These are phyloP conservation scores for Spencermartinsiella ligniputridi DNA, from an alignment of 1,139 yeast species.

Conservation along the genomic window DNA sequence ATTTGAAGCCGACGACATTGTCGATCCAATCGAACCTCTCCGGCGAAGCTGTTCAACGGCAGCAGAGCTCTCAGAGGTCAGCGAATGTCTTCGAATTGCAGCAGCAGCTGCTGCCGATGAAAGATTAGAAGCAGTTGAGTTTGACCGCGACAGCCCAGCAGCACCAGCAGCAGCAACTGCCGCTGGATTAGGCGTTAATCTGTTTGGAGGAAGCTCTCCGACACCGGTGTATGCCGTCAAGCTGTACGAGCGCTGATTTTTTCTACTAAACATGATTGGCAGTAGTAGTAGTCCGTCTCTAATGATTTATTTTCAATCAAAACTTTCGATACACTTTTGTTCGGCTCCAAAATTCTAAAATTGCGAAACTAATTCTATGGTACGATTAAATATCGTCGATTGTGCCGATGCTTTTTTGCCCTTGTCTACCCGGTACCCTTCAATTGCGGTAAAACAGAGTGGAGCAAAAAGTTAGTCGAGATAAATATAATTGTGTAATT, in stretches of 20 bases:
- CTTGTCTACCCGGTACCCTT: too few relatives aligned
- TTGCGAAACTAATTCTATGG: too few relatives aligned
- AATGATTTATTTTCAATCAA: too few relatives aligned
- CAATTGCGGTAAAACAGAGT: too few relatives aligned
- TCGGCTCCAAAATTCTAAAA: too few relatives aligned
- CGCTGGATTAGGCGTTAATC: constrained; percentile 24
- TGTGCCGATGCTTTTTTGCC: too few relatives aligned
- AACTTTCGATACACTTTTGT: too few relatives aligned
- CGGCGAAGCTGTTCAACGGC: constrained; percentile 19
- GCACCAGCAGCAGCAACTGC: constrained; percentile 46
- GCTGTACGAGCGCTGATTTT: constrained; percentile 27
- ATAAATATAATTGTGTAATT: too few relatives aligned
- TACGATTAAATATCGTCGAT: too few relatives aligned
- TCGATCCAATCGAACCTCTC: constrained; percentile 6
- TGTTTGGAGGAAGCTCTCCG: constrained; percentile 24
- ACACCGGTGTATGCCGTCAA: constrained; percentile 32
- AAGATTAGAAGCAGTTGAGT: constrained; percentile 16
- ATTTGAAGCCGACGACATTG: constrained; percentile 7
- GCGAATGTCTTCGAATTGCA: constrained; percentile 34
- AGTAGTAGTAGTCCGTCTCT: too few relatives aligned
- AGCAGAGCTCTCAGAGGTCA: constrained; percentile 26
- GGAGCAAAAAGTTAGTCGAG: too few relatives aligned
- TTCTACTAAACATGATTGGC: constrained; percentile 22
- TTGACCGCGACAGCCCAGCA: constrained; percentile 25
- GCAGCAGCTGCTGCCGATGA: constrained; percentile 36